Base-by-base conservation (phyloP, 148 eudicot species). In the Fagopyrum homotropicum region DNA sequence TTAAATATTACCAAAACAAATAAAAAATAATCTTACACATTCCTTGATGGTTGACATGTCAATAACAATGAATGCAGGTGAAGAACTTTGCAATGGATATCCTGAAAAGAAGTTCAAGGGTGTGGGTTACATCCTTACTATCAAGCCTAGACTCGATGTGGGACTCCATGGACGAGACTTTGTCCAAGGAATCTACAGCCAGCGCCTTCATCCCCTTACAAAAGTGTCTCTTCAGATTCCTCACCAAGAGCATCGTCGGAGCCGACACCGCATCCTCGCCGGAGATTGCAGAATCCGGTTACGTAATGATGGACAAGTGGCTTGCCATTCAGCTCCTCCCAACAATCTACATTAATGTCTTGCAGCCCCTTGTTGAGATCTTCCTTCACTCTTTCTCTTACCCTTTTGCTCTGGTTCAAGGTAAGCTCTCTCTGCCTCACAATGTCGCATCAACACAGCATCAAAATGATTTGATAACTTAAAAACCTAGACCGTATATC, bases 321-420 rank as follows among this genome's bases (percentile, higher is more conserved):
- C 90, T 94, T 12, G 93, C 84, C 1, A n/a, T 91, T 26, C 93
- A 88, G 69, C 80, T 94, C 79, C 79, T 88, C 56, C 98, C 98
- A 16, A 88, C 89, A 3, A 55, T 80, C 76, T 74, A 72, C 8
- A 77, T 91, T 70, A 80, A 78, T 52, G 0, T 81, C 3, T 30
- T 88, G 4, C 98, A 94, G 54, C 98, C 98, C 17, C 84, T 94
- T 0, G 91, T 82, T 7, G 98, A 91, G 68, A 78, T 94, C 81
- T 88, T 94, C 70, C 79, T 91, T 10, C 98, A 94, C 61, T 94
- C 98, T 4, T 94, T 84, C 72, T 6, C 90, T 0, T 91, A 85
- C 87, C 98, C 98, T 1, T 91, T 75, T 69, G 73, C 77, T n/a
- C 79, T 91, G 0, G 91, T 91, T 56, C 83, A 85, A 55, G 89